Conservation (phyloP, 345 rosid species). For the Hibiscus mutabilis region DNA sequence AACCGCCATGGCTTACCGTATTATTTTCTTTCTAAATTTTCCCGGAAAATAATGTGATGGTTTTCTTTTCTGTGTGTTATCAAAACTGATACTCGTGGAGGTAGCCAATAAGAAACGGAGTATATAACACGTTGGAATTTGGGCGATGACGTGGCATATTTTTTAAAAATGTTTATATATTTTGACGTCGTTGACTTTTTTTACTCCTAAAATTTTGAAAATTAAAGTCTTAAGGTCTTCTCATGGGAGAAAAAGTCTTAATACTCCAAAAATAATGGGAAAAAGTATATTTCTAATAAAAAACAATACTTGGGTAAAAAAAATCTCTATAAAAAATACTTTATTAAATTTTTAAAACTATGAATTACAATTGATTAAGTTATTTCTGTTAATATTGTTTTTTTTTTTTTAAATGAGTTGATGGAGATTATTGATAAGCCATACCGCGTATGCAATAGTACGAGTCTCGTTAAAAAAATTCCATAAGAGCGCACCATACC, state of each 20-base stretch:
- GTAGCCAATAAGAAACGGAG: conserved; percentile 2
- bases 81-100: neutral
- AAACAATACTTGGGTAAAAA: neutral
- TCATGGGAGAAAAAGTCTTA: no score
- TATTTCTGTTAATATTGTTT: no score
- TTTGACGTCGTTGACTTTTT: neutral
- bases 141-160: neutral
- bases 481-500: no score
- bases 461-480: no score
- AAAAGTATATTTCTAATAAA: neutral
- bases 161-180: neutral
- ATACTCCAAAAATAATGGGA: neutral
- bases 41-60: neutral
- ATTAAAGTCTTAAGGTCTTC: no score
- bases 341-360: neutral
- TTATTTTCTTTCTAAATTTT: neutral
- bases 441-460: no score
- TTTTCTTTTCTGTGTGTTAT: neutral
- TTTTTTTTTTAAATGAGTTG: no score
- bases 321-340: no score
- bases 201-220: neutral
- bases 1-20: conserved; percentile 49
- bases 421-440: no score
- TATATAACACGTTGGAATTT: neutral
- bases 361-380: no score